Conservation (phyloP, 495 filamentous ascomycete species). For the Haplographium delicatum region DNA sequence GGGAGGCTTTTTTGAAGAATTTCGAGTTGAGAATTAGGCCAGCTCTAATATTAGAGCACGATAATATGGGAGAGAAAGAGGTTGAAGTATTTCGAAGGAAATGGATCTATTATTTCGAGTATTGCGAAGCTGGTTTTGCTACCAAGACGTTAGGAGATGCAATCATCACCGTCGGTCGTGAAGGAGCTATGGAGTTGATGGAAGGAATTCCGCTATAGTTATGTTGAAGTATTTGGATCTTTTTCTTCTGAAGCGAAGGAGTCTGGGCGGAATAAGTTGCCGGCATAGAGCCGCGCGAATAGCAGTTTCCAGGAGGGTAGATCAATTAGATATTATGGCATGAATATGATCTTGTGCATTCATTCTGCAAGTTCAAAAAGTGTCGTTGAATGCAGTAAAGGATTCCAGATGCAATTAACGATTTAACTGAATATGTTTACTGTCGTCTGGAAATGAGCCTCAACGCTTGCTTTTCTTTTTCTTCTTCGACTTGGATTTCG, state of each 20-base stretch:
- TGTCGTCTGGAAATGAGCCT: conserved; percentile 7
- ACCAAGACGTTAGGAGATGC: conserved; percentile 67
- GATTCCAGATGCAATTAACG: too few species aligned
- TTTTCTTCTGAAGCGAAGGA: conserved; percentile 3
- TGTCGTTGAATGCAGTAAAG: too few species aligned
- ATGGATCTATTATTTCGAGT: conserved; percentile 73
- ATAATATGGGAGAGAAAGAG: conserved; percentile 48
- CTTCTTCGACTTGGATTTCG: conserved; percentile 31
- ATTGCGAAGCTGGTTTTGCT: conserved; percentile 67
- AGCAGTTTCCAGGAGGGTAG: too few species aligned
- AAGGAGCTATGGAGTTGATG: conserved; percentile 61
- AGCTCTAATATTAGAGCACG: conserved; percentile 47
- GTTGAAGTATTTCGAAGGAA: conserved; percentile 61
- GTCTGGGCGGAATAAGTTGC: too few species aligned
- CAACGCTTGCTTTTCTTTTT: conserved; percentile 21
- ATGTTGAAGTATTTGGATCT: too few species aligned
- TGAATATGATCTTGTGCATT: too few species aligned
- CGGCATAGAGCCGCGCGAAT: too few species aligned
- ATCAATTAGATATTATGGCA: too few species aligned
- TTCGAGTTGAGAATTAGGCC: conserved; percentile 53
- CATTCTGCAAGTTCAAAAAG: too few species aligned
- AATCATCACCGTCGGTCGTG: conserved; percentile 60
- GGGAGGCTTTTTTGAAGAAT: conserved; percentile 54
- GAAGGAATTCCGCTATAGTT: conserved; percentile 59
- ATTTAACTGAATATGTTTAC: not conserved